Evolutionary conservation across 352 stramenopile genomes (phyloP).

Genomic region (Phytophthora sansomeana): DNA sequence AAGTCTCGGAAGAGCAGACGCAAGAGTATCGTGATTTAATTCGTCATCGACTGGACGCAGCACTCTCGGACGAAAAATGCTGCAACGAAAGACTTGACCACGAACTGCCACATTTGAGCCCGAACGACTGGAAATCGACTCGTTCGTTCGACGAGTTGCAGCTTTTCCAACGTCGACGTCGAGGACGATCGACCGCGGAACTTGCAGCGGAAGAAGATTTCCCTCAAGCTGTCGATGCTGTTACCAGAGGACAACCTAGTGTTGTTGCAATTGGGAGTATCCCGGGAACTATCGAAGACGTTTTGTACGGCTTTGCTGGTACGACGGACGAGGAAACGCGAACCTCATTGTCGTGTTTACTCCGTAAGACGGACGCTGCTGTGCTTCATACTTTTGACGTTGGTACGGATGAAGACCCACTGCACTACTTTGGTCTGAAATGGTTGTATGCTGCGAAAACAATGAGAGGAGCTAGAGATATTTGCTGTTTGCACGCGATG

Average conservation of each 20-base stretch:
- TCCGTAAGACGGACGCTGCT: slow-evolving; percentile 34
- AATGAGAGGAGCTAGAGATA: slow-evolving; percentile 24
- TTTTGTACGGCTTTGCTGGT: slow-evolving; percentile 32
- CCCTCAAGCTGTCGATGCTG: slow-evolving; percentile 7
- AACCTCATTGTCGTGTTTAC: slow-evolving; percentile 31
- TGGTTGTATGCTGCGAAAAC: slow-evolving; percentile 32
- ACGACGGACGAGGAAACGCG: slow-evolving; percentile 32
- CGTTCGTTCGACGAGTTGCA: slow-evolving; percentile 14
- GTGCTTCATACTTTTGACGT: slow-evolving; percentile 38
- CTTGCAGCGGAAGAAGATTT: slow-evolving; percentile 20
- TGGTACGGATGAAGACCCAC: slow-evolving; percentile 26
- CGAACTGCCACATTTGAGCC: slow-evolving; percentile 7
- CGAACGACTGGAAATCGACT: slow-evolving; percentile 19
- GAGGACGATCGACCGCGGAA: slow-evolving; percentile 10
- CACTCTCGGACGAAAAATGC: slow-evolving; percentile 18
- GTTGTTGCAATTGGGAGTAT: slow-evolving; percentile 28
- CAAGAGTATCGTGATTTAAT: slow-evolving; percentile 15
- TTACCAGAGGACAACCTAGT: slow-evolving; percentile 23
- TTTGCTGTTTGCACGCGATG: slow-evolving; percentile 33
- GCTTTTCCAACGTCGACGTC: slow-evolving; percentile 13
- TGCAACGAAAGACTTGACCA: slow-evolving; percentile 19
- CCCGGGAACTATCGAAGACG: slow-evolving; percentile 22
- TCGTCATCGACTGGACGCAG: background rate
- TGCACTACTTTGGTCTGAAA: slow-evolving; percentile 49
- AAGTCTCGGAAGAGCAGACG: slow-evolving; percentile 9